These are phyloP conservation scores for Saraca asoca DNA, from an alignment of 331 rosid genomes.

Conservation along the genomic window DNA sequence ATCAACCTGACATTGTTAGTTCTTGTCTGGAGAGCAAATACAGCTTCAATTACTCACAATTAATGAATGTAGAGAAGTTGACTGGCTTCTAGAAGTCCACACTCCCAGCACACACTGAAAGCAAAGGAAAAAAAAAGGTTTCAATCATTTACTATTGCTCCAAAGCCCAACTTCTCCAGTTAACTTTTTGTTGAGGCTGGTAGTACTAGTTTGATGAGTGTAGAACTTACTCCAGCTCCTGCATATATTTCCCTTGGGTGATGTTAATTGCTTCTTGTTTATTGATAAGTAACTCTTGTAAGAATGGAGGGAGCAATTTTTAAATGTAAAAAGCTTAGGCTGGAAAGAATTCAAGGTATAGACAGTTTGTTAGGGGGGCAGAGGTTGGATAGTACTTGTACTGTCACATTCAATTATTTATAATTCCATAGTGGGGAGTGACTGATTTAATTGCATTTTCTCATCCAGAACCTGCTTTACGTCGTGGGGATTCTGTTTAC, in stretches of 20 bases:
- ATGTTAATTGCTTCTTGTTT: conserved; percentile 28
- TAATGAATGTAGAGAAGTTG: conserved; percentile 10
- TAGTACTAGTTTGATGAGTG: conserved; percentile 1
- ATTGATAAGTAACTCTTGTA: conserved; percentile 8
- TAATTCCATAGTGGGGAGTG: conserved; percentile 6
- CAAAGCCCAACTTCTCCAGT: conserved; percentile 17
- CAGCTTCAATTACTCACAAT: not conserved
- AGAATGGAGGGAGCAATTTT: conserved; percentile 22
- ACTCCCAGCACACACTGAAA: not conserved
- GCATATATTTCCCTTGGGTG: not conserved
- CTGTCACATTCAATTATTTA: conserved; percentile 3
- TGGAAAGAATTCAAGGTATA: not conserved
- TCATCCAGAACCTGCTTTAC: conserved; percentile 76
- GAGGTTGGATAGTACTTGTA: conserved; percentile 24
- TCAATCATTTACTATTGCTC: conserved; percentile 12
- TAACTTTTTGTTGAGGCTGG: conserved; percentile 9
- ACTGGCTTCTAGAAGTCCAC: not conserved
- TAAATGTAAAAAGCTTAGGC: conserved; percentile 14
- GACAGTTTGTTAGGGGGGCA: conserved; percentile 14
- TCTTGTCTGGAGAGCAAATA: too few relatives aligned
- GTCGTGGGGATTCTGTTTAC: conserved; percentile 90
- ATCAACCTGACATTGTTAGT: too few relatives aligned
- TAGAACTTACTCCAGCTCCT: not conserved
- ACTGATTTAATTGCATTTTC: conserved; percentile 28
- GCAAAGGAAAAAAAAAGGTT: not conserved